phyloP scores from a whole-genome alignment of 306 rosid species.

The Canavalia ensiformis region DNA sequence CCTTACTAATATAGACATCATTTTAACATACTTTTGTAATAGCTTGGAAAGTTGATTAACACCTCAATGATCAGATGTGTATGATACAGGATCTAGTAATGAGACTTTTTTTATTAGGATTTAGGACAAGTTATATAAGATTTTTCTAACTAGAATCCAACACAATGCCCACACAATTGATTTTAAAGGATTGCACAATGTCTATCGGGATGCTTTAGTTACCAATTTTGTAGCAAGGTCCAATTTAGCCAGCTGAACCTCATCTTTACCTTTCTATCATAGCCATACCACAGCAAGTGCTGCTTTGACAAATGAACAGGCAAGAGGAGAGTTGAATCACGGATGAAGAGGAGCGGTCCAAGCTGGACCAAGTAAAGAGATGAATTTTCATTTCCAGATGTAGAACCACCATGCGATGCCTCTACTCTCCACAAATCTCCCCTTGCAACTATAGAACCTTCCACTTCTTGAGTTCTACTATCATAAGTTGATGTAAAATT shows the following conservation, averaged over 20 bases:
- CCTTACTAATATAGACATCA: background rate
- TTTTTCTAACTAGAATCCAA: conserved; percentile 15
- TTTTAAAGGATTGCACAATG: conserved; percentile 24
- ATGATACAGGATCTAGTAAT: background rate
- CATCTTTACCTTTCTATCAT: conserved; percentile 87
- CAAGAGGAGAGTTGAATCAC: conserved; percentile 92
- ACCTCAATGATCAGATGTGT: conserved; percentile 20
- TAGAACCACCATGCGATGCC: conserved; percentile 83
- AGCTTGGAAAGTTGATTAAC: conserved; percentile 14
- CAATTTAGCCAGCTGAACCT: conserved; percentile 36
- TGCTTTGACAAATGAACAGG: conserved; percentile 97
- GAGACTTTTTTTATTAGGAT: background rate
- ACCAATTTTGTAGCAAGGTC: background rate
- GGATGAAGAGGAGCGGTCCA: conserved; percentile 93
- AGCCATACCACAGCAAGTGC: conserved; percentile 98
- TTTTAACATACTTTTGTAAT: conserved; percentile 26
- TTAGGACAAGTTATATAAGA: background rate
- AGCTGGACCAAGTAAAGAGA: conserved; percentile 93
- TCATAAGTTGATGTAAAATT: conserved; percentile 87
- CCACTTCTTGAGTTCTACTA: conserved; percentile 85
- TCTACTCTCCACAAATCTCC: conserved; percentile 99
- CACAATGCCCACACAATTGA: background rate
- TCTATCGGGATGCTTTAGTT: conserved; percentile 12
- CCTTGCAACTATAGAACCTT: conserved; percentile 87
- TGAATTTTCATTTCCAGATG: conserved; percentile 81